These are phyloP conservation scores for Aspergillus diversus DNA, from an alignment of 495 filamentous ascomycete species.

Conservation along the genomic window DNA sequence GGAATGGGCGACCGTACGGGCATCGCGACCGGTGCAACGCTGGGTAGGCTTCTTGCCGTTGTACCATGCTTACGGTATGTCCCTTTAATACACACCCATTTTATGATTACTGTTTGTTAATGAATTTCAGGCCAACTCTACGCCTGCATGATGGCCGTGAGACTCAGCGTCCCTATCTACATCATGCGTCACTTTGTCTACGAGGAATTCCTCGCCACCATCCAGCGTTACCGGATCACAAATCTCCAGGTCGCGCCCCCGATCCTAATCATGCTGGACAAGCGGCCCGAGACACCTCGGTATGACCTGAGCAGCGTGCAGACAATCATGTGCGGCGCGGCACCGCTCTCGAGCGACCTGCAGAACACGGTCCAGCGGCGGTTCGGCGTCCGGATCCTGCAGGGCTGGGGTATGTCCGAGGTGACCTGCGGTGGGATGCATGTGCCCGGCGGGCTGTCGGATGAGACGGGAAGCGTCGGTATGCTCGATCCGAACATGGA, in stretches of 20 bases:
- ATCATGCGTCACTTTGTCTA: slow-evolving; percentile 54
- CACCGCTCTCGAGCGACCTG: slow-evolving; percentile 37
- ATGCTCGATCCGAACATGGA: slow-evolving; percentile 28
- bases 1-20: background rate
- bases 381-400: slow-evolving; percentile 46
- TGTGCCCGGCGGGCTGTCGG: slow-evolving; percentile 11
- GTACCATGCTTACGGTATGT: slow-evolving; percentile 51
- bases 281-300: slow-evolving; percentile 40
- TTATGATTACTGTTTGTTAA: background rate
- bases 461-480: slow-evolving; percentile 28
- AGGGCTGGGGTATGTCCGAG: slow-evolving; percentile 57
- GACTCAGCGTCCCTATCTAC: slow-evolving; percentile 37
- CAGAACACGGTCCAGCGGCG: slow-evolving; percentile 45
- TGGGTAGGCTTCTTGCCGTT: slow-evolving; percentile 49
- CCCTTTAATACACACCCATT: slow-evolving; percentile 51
- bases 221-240: slow-evolving; percentile 49
- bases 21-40: slow-evolving; percentile 16
- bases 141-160: slow-evolving; percentile 33
- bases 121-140: slow-evolving; percentile 32
- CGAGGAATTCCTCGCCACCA: slow-evolving; percentile 40
- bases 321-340: slow-evolving; percentile 13
- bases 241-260: slow-evolving; percentile 50
- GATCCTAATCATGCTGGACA: slow-evolving; percentile 51
- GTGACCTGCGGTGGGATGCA: slow-evolving; percentile 29
- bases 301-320: slow-evolving; percentile 50